Percentiles rank a stretch among this genome's conserved stretches.
These are phyloP conservation scores for Leccinum broughii DNA, from an alignment of 768 basidiomycete species.

Conservation along the genomic window DNA sequence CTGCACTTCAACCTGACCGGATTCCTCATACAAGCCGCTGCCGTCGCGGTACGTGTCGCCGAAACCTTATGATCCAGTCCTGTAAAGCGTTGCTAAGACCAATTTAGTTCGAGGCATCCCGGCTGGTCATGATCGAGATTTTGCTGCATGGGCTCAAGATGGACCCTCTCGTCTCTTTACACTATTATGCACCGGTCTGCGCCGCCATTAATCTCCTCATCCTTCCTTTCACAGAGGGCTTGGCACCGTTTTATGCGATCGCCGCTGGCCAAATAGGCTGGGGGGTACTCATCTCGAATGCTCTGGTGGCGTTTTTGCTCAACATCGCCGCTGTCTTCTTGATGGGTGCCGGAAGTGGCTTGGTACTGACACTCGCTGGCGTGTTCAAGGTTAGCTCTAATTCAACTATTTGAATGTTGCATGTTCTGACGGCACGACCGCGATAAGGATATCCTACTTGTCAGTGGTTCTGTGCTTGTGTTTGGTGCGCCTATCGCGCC, in stretches of 20 bases:
- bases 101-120: slow-evolving; percentile 83
- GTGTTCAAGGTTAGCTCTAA: slow-evolving; percentile 73
- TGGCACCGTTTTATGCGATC: slow-evolving; percentile 80
- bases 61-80: neutral
- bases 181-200: slow-evolving; percentile 97
- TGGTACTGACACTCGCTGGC: slow-evolving; percentile 90
- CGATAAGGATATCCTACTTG: slow-evolving; percentile 82
- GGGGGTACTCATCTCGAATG: slow-evolving; percentile 77
- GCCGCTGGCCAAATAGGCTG: slow-evolving; percentile 55
- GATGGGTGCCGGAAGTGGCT: slow-evolving; percentile 82
- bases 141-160: slow-evolving; percentile 95
- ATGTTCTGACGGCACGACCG: slow-evolving; percentile 30
- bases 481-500: slow-evolving; percentile 81
- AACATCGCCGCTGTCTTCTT: slow-evolving; percentile 95
- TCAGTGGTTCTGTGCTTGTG: slow-evolving; percentile 84
- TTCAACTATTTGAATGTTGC: neutral
- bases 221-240: slow-evolving; percentile 90
- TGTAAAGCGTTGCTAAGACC: slow-evolving; percentile 2
- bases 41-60: slow-evolving; percentile 59
- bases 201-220: slow-evolving; percentile 83
- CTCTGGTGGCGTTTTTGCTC: slow-evolving; percentile 80
- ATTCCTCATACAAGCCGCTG: slow-evolving; percentile 84
- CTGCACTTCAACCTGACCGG: slow-evolving; percentile 82
- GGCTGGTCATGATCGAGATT: slow-evolving; percentile 95
- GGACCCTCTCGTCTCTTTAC: slow-evolving; percentile 93